These are phyloP conservation scores for Mortierella sp. DNA, from an alignment of 371 early-diverging fungal genomes.

Conservation along the genomic window DNA sequence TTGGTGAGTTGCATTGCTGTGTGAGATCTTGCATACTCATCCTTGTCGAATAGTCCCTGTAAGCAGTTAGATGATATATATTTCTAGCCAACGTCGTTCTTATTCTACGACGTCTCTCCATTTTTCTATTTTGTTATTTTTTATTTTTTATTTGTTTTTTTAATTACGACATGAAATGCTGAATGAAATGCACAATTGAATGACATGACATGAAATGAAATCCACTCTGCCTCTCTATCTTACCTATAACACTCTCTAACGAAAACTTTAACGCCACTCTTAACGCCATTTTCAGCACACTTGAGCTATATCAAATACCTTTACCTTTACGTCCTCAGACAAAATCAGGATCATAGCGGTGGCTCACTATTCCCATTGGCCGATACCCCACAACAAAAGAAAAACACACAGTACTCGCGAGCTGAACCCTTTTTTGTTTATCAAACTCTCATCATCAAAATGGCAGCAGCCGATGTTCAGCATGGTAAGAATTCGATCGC, in stretches of 20 bases:
- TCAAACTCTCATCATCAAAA: background rate
- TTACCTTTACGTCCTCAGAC: background rate
- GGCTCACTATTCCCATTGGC: slow-evolving; percentile 22
- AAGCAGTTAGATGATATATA: background rate
- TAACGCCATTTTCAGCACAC: too few relatives aligned
- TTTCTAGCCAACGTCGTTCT: background rate
- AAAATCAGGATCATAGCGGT: slow-evolving; percentile 12
- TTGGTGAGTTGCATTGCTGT: slow-evolving; percentile 12
- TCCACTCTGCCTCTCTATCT: background rate
- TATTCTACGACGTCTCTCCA: background rate
- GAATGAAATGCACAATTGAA: slow-evolving; percentile 1
- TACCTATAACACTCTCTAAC: background rate
- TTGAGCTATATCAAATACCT: background rate
- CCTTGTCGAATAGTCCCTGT: background rate
- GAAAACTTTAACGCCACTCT: background rate
- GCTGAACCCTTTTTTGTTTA: background rate
- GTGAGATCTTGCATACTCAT: background rate
- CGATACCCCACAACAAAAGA: background rate
- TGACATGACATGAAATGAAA: slow-evolving; percentile 6
- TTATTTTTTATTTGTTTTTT: background rate
- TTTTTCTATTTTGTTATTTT: background rate
- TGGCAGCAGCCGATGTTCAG: slow-evolving; percentile 33
- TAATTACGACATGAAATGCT: background rate
- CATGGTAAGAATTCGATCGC: slow-evolving; percentile 19
- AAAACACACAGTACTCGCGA: background rate